Percentiles rank a stretch among this genome's conserved stretches.
These are phyloP conservation scores for Mucor ambiguus DNA, from an alignment of 371 early-diverging fungal species.

Conservation along the genomic window DNA sequence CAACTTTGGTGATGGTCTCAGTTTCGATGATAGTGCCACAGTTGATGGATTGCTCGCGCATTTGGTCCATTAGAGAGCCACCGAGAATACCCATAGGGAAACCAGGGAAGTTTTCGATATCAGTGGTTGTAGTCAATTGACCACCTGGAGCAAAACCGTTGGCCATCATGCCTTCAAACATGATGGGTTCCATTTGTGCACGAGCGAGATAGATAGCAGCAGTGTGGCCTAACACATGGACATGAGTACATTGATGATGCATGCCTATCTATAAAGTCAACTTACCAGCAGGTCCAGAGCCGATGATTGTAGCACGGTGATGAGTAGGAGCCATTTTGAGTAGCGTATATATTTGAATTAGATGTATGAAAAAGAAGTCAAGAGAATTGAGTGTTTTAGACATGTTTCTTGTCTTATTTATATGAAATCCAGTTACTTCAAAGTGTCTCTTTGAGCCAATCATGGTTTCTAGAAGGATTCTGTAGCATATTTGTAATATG, in stretches of 20 bases:
- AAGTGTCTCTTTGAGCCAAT: neutral
- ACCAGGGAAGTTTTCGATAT: conserved; percentile 90
- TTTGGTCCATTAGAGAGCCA: conserved; percentile 75
- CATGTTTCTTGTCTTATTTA: neutral
- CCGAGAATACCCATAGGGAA: conserved; percentile 88
- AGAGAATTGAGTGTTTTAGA: neutral
- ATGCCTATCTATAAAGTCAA: neutral
- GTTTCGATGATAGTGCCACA: conserved; percentile 70
- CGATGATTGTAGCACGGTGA: conserved; percentile 63
- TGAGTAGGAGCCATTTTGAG: conserved; percentile 43
- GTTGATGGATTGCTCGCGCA: conserved; percentile 38
- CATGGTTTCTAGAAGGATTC: neutral
- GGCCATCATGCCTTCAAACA: conserved; percentile 98
- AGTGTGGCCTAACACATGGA: conserved; percentile 67
- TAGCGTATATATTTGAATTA: neutral
- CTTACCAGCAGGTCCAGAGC: conserved; percentile 92
- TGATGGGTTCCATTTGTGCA: conserved; percentile 88
- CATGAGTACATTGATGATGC: neutral
- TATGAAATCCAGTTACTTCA: neutral
- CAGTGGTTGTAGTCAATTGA: conserved; percentile 93
- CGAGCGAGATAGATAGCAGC: conserved; percentile 96
- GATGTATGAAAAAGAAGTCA: neutral
- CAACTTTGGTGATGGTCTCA: conserved; percentile 90
- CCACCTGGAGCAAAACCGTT: conserved; percentile 89
- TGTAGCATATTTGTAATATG: neutral